phyloP scores from a whole-genome alignment of 2,329 filamentous ascomycete species.

The Fusarium transvaalense region DNA sequence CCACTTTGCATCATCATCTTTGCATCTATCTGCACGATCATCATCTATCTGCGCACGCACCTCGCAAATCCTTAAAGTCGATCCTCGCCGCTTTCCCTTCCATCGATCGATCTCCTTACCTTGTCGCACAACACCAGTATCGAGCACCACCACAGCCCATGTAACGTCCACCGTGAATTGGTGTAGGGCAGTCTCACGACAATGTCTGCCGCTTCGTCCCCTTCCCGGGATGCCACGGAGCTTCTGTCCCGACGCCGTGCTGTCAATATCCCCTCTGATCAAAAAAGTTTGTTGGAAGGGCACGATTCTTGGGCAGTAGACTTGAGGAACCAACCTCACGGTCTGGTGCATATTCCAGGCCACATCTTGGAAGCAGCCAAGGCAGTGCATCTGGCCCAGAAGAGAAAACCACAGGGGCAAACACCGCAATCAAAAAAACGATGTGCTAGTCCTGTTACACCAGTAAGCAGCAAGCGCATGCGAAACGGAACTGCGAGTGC shows the following conservation, averaged over 20 bases:
- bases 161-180: constrained; percentile 37
- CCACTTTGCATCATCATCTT: background rate
- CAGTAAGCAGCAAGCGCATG: constrained; percentile 21
- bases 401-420: background rate
- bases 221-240: constrained; percentile 41
- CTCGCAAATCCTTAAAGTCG: background rate
- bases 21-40: background rate
- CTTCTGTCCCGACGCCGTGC: constrained; percentile 48
- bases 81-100: background rate
- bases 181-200: constrained; percentile 36
- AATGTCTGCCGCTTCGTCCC: constrained; percentile 48
- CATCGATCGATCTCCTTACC: constrained; percentile 2
- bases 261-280: constrained; percentile 55
- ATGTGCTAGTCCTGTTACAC: constrained; percentile 4
- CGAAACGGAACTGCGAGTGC: constrained; percentile 16
- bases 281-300: constrained; percentile 54
- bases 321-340: constrained; percentile 43
- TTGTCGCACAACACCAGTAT: constrained; percentile 13
- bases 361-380: constrained; percentile 53
- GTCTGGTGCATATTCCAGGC: constrained; percentile 52
- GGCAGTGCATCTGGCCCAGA: constrained; percentile 39
- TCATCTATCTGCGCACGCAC: background rate
- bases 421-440: constrained; percentile 20
- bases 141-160: constrained; percentile 34
- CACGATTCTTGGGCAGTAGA: constrained; percentile 55